A percentile compares a stretch with the other conserved stretches of the same genome.
These are phyloP conservation scores for Rhodosporidiobolus sp. DNA, from an alignment of 768 basidiomycete genomes.

Conservation along the genomic window DNA sequence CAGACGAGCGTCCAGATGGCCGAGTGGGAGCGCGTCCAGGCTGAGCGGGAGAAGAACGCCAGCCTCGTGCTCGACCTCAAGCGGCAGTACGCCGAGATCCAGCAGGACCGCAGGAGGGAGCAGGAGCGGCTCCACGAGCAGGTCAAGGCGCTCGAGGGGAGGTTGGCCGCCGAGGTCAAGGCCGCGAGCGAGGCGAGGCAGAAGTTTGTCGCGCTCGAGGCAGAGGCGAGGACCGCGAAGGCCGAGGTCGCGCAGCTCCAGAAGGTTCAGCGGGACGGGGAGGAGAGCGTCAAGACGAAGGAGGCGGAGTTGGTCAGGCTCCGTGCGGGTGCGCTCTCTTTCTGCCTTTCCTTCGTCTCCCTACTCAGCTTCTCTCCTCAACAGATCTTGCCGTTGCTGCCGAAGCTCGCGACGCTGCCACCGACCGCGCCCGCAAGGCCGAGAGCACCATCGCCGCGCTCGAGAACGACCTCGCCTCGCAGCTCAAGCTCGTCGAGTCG, in stretches of 20 bases:
- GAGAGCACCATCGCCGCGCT: conserved; percentile 57
- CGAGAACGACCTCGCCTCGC: conserved; percentile 56
- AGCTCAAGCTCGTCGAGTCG: conserved; percentile 48
- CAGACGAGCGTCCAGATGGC: conserved; percentile 61
- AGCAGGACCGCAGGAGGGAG: conserved; percentile 31
- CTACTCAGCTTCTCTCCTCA: rapidly evolving
- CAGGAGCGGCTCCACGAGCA: conserved; percentile 11
- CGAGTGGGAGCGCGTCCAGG: conserved; percentile 58
- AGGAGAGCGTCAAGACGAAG: conserved; percentile 69
- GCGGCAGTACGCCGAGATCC: conserved; percentile 10
- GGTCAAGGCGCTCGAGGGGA: conserved; percentile 7
- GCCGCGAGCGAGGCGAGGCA: conserved; percentile 19
- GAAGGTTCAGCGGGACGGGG: conserved; percentile 72
- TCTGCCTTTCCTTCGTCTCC: neutral
- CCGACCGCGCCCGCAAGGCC: conserved; percentile 52
- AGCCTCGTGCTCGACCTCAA: conserved; percentile 7
- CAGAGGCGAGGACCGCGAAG: conserved; percentile 51
- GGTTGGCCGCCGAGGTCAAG: conserved; percentile 17
- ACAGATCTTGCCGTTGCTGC: conserved; percentile 9
- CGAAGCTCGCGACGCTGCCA: conserved; percentile 13
- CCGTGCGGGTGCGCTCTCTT: conserved; percentile 46
- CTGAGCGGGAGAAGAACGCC: conserved; percentile 10
- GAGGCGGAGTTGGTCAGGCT: conserved; percentile 66
- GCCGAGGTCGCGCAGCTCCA: conserved; percentile 73
- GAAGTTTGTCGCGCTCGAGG: conserved; percentile 23